Evolutionary conservation across 1,139 yeast genomes (phyloP), one percentile per base, ranked within the genome.

Genomic region (Ogataea hybrid): DNA sequence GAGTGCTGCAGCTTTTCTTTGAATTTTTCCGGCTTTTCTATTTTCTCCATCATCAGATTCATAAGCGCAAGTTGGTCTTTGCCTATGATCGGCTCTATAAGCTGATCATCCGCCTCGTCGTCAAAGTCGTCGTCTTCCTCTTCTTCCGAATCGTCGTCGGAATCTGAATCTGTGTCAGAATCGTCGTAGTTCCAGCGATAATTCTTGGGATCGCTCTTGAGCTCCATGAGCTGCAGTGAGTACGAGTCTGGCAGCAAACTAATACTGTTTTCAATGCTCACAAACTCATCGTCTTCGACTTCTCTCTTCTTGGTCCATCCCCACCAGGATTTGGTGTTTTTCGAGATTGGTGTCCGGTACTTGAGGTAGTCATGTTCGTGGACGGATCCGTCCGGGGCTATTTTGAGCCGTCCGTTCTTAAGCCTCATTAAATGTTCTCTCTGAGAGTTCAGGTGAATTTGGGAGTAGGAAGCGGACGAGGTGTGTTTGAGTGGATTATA

Each of bases 391-490:
- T 64, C 64, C 5, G 62, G 60, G 29, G 50, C 62, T 2, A 66
- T 34, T 21, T 55, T 55, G 4, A 65, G 35, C 15, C 65, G 46
- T 3, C 68, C 66, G 27, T 58, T 62, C 32, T 52, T 53, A 18
- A 55, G 37, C 33, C 51, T 52, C 30, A 56, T 38, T 6, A 49
- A 35, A 30, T 49, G 50, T 25, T 50, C 58, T 28, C 54, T 44
- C 36, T 57, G 56, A 20, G 48, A 40, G 83, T 46, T 45, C 14
- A 50, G 28, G 32, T 56, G 95, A 23, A 97, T 88, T 61, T 81
- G 84, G 65, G 97, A 81, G 16, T 96, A 87, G 69, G 89, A 79
- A 63, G 80, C 79, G 42, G 62, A 48, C 28, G 53, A 55, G 2
- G 62, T 42, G 44, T 58, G 62, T 33, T 50, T 54, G 28, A 59